Percentiles rank a stretch among this genome's conserved stretches.
These are phyloP conservation scores for Spergularia bocconei DNA, from an alignment of 148 eudicot genomes.

Conservation along the genomic window DNA sequence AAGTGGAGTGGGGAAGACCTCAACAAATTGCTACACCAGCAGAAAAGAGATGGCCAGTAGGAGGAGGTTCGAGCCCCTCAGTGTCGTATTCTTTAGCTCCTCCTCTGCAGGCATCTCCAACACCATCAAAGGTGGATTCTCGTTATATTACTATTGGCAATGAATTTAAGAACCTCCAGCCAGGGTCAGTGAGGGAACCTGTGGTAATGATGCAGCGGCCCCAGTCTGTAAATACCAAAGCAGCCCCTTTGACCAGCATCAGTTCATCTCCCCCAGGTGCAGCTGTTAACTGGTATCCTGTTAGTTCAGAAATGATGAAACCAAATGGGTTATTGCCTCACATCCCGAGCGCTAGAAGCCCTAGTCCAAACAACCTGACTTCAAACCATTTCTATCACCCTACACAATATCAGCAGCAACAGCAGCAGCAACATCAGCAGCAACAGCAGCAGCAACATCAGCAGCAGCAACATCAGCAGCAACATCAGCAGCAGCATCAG, in stretches of 20 bases:
- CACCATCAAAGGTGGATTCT: slow-evolving; percentile 53
- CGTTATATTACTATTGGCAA: slow-evolving; percentile 40
- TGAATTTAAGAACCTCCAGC: slow-evolving; percentile 63
- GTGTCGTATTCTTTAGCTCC: slow-evolving; percentile 56
- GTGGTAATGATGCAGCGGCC: slow-evolving; percentile 82
- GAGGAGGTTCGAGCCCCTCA: slow-evolving; percentile 54
- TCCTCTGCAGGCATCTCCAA: slow-evolving; percentile 53
- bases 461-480: slow-evolving; percentile 53
- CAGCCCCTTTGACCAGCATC: slow-evolving; percentile 43
- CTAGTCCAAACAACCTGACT: slow-evolving; percentile 38
- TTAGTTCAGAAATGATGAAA: slow-evolving; percentile 41
- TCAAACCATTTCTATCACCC: slow-evolving; percentile 56
- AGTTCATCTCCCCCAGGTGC: slow-evolving; percentile 57
- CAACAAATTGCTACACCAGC: slow-evolving; percentile 40
- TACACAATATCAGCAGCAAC: slow-evolving; percentile 49
- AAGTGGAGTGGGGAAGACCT: slow-evolving; percentile 64
- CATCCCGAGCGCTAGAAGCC: slow-evolving; percentile 55
- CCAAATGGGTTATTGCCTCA: slow-evolving; percentile 46
- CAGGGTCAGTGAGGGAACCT: slow-evolving; percentile 68
- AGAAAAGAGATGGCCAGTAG: slow-evolving; percentile 67
- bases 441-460: slow-evolving; percentile 48
- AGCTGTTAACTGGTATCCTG: slow-evolving; percentile 58
- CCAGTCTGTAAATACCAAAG: slow-evolving; percentile 57
- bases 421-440: slow-evolving; percentile 46
- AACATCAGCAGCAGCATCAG: slow-evolving; percentile 37